Percentiles rank a stretch among this genome's conserved stretches.
These are phyloP conservation scores for Rhodotorula sphaerocarpa DNA, from an alignment of 768 basidiomycete genomes.

Conservation along the genomic window DNA sequence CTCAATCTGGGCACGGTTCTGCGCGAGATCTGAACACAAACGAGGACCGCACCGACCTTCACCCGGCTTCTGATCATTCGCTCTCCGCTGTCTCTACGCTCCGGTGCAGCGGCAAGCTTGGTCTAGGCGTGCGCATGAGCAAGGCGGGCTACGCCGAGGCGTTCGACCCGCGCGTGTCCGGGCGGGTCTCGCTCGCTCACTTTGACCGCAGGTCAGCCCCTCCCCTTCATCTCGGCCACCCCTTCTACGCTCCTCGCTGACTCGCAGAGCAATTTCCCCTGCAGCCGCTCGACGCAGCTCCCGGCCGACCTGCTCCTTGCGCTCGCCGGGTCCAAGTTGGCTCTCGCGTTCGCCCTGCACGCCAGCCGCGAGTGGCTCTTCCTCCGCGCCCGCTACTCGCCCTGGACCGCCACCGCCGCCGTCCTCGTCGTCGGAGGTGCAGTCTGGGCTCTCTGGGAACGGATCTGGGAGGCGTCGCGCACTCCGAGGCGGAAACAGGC, in stretches of 20 bases:
- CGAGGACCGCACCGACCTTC: too few relatives aligned
- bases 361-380: slow-evolving; percentile 38
- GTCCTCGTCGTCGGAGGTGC: slow-evolving; percentile 9
- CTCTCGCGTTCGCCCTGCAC: slow-evolving; percentile 35
- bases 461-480: slow-evolving; percentile 1
- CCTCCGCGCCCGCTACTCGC: slow-evolving; percentile 12
- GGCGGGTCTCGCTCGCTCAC: slow-evolving; percentile 18
- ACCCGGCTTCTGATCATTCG: too few relatives aligned
- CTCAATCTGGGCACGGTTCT: too few relatives aligned
- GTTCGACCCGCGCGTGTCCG: slow-evolving; percentile 16
- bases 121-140: too few relatives aligned
- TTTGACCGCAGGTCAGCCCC: slow-evolving; percentile 2
- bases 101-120: too few relatives aligned
- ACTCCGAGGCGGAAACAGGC: slow-evolving; percentile 17
- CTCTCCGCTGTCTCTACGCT: too few relatives aligned
- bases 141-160: slow-evolving; percentile 20
- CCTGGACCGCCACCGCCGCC: slow-evolving; percentile 13
- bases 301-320: slow-evolving; percentile 39
- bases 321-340: slow-evolving; percentile 35
- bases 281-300: slow-evolving; percentile 13
- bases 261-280: neutral
- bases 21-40: too few relatives aligned
- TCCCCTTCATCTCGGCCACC: neutral
- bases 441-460: slow-evolving; percentile 13
- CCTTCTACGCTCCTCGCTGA: neutral